phyloP scores from a whole-genome alignment of 495 filamentous ascomycete genomes.

The Penicillium coprophilum region DNA sequence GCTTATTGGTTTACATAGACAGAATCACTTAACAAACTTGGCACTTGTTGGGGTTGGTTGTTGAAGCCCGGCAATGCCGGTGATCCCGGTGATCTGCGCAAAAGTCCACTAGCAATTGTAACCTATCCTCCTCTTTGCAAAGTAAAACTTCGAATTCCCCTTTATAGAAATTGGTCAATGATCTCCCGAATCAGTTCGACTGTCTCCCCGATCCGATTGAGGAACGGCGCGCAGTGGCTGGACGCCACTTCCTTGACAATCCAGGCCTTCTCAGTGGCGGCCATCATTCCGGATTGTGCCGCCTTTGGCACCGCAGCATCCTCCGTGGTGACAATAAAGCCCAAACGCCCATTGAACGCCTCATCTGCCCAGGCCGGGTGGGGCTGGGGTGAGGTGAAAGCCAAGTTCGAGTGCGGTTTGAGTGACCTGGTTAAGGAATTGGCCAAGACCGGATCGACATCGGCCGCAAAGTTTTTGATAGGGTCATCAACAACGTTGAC shows the following conservation, averaged over 20 bases:
- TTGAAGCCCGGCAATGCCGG: too few relatives aligned
- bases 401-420: slow-evolving; percentile 27
- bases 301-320: slow-evolving; percentile 28
- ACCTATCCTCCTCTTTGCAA: too few relatives aligned
- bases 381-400: slow-evolving; percentile 30
- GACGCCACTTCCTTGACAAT: slow-evolving; percentile 26
- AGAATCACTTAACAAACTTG: too few relatives aligned
- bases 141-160: too few relatives aligned
- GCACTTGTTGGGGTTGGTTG: too few relatives aligned
- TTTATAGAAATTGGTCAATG: too few relatives aligned
- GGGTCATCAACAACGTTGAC: slow-evolving; percentile 26
- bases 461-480: slow-evolving; percentile 26
- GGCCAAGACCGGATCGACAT: slow-evolving; percentile 19
- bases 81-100: too few relatives aligned
- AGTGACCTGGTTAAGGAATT: slow-evolving; percentile 11
- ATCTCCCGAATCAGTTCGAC: too few relatives aligned
- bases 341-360: slow-evolving; percentile 16
- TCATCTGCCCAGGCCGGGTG: slow-evolving; percentile 29
- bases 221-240: slow-evolving; percentile 27
- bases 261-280: slow-evolving; percentile 21
- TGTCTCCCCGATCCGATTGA: too few relatives aligned
- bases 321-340: slow-evolving; percentile 25
- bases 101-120: too few relatives aligned
- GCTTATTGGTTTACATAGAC: too few relatives aligned
- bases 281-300: slow-evolving; percentile 30